These are phyloP conservation scores for Mortierella sp. DNA, from an alignment of 371 early-diverging fungal species.

Conservation along the genomic window DNA sequence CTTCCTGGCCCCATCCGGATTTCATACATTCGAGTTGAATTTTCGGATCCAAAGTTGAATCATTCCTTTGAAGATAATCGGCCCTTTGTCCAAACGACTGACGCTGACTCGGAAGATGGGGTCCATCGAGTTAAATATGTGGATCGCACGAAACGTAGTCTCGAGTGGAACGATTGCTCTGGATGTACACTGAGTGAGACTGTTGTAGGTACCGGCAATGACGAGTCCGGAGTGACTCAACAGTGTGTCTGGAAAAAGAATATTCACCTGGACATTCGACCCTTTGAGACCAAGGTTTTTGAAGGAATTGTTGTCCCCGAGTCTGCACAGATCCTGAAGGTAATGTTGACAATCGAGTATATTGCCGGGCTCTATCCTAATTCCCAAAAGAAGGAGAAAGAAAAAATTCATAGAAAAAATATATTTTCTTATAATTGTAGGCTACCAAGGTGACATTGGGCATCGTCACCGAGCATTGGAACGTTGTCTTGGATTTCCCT, in stretches of 20 bases:
- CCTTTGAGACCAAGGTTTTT: slow-evolving; percentile 67
- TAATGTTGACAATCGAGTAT: slow-evolving; percentile 22
- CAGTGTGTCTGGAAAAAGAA: slow-evolving; percentile 41
- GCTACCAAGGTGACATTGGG: slow-evolving; percentile 41
- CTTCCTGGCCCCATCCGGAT: slow-evolving; percentile 58
- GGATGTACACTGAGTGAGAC: slow-evolving; percentile 38
- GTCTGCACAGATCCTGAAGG: slow-evolving; percentile 71
- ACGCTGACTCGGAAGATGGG: not conserved
- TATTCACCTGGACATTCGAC: slow-evolving; percentile 61
- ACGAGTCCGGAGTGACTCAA: not conserved
- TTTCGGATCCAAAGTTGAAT: slow-evolving; percentile 59
- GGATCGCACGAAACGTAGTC: slow-evolving; percentile 42
- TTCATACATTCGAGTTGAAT: slow-evolving; percentile 60
- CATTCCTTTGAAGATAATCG: slow-evolving; percentile 42
- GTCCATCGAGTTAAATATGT: slow-evolving; percentile 9
- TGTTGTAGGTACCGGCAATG: not conserved
- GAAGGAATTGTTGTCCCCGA: slow-evolving; percentile 71
- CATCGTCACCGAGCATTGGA: slow-evolving; percentile 38
- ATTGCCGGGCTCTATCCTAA: not conserved
- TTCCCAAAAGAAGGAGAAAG: not conserved
- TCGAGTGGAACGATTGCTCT: slow-evolving; percentile 54
- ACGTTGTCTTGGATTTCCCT: slow-evolving; percentile 40
- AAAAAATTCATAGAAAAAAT: not conserved
- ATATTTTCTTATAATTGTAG: slow-evolving; percentile 5
- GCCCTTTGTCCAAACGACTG: slow-evolving; percentile 33